phyloP scores from a whole-genome alignment of 352 stramenopile species.

The Pythium aphanidermatum region DNA sequence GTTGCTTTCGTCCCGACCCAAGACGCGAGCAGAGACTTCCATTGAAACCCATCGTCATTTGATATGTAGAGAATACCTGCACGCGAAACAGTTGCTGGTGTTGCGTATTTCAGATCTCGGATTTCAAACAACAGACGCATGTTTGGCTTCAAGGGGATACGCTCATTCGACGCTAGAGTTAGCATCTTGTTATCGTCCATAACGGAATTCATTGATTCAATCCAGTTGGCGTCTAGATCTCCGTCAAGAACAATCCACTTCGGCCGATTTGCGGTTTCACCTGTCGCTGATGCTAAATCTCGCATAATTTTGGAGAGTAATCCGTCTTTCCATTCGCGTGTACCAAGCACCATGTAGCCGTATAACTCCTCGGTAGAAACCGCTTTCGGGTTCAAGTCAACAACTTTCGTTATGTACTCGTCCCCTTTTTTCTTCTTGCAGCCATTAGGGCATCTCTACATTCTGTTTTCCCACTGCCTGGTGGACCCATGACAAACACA shows the following conservation, averaged over 20 bases:
- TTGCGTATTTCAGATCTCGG: conserved; percentile 91
- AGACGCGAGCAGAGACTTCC: conserved; percentile 88
- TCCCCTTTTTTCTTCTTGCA: conserved; percentile 76
- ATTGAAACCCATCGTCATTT: conserved; percentile 89
- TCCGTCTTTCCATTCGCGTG: conserved; percentile 94
- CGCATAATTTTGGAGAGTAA: conserved; percentile 93
- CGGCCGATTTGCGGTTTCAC: conserved; percentile 28
- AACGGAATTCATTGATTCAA: conserved; percentile 88
- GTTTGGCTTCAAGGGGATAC: conserved; percentile 92
- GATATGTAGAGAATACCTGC: conserved; percentile 96
- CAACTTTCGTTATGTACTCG: conserved; percentile 53
- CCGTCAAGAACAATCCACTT: conserved; percentile 97
- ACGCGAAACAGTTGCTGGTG: conserved; percentile 91
- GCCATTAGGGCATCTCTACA: conserved; percentile 89
- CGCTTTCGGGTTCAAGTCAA: conserved; percentile 94
- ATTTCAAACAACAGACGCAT: conserved; percentile 97
- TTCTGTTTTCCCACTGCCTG: conserved; percentile 91
- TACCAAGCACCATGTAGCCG: conserved; percentile 92
- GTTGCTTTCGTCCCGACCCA: conserved; percentile 81
- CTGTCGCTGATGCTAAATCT: conserved; percentile 68
- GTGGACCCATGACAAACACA: conserved; percentile 94
- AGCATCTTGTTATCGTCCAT: conserved; percentile 91
- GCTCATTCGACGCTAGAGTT: conserved; percentile 91
- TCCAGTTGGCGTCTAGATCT: conserved; percentile 83
- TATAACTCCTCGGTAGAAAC: conserved; percentile 96